These are phyloP conservation scores for Pichia paraexigua DNA, from an alignment of 805 yeast genomes.

Conservation along the genomic window DNA sequence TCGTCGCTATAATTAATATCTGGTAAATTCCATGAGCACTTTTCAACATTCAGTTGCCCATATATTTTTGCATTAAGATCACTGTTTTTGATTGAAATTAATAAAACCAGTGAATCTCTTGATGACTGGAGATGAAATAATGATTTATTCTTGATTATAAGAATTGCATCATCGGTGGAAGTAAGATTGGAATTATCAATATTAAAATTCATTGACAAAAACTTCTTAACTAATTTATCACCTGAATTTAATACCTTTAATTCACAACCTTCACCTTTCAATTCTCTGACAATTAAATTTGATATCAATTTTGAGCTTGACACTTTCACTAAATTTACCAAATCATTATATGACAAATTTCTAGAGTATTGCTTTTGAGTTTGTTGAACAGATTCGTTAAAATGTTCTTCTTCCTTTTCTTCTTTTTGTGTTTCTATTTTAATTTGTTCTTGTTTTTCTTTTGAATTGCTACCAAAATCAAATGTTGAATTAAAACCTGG, in stretches of 20 bases:
- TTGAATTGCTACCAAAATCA: neutral
- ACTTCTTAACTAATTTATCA: slow-evolving; percentile 15
- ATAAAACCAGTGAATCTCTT: slow-evolving; percentile 28
- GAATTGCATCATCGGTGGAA: slow-evolving; percentile 21
- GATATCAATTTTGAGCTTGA: slow-evolving; percentile 43
- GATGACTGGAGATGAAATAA: slow-evolving; percentile 31
- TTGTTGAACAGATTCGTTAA: neutral
- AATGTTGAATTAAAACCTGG: neutral
- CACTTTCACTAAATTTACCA: slow-evolving; percentile 32
- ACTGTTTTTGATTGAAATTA: slow-evolving; percentile 21
- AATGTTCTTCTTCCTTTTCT: neutral
- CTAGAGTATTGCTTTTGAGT: neutral
- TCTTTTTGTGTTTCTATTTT: neutral
- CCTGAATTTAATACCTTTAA: slow-evolving; percentile 26
- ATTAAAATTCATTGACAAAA: slow-evolving; percentile 24
- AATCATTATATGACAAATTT: slow-evolving; percentile 24
- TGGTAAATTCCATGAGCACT: slow-evolving; percentile 20
- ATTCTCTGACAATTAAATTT: slow-evolving; percentile 45
- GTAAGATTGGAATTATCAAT: slow-evolving; percentile 1
- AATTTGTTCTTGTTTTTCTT: neutral
- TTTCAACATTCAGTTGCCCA: slow-evolving; percentile 25
- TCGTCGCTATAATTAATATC: slow-evolving; percentile 22
- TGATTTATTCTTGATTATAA: slow-evolving; percentile 30
- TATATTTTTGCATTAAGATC: slow-evolving; percentile 27
- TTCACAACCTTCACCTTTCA: slow-evolving; percentile 32